phyloP scores from a whole-genome alignment of 108 stramenopile genomes.

The Schizochytrium sp. region DNA sequence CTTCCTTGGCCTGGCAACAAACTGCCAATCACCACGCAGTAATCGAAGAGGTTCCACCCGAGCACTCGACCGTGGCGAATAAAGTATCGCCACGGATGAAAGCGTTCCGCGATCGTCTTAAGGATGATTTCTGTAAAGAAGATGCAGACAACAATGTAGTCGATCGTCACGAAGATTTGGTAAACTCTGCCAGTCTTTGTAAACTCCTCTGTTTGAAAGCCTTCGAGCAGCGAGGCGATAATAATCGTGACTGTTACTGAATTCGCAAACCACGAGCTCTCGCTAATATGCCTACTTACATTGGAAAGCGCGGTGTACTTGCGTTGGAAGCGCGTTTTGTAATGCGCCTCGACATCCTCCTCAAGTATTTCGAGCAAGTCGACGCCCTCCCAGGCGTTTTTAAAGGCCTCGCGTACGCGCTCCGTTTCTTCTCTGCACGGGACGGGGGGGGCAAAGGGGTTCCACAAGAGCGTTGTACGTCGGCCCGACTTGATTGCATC shows the following conservation, averaged over 20 bases:
- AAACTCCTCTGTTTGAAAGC: not conserved
- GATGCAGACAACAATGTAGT: constrained; percentile 1
- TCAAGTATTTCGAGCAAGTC: not conserved
- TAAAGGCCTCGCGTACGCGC: constrained; percentile 1
- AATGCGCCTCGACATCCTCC: not conserved
- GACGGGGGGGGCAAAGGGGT: not conserved
- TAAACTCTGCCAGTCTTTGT: not conserved
- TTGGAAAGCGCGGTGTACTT: not conserved
- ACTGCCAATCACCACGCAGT: constrained; percentile 14
- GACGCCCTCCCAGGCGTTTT: not conserved
- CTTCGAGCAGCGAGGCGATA: not conserved
- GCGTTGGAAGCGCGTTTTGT: not conserved
- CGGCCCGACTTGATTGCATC: not conserved
- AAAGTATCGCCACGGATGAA: constrained; percentile 33
- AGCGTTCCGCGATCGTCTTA: constrained; percentile 31
- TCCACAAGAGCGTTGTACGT: not conserved
- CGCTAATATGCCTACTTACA: not conserved
- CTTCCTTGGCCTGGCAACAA: not conserved
- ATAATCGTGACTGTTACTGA: not conserved
- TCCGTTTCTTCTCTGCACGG: not conserved
- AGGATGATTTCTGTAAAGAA: constrained; percentile 27
- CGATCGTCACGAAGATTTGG: not conserved
- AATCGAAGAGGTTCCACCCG: constrained; percentile 35
- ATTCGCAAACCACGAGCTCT: not conserved
- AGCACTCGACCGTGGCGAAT: not conserved